These are phyloP conservation scores for Didymellaceae sp. DNA, from an alignment of 2,329 filamentous ascomycete species.

Conservation along the genomic window DNA sequence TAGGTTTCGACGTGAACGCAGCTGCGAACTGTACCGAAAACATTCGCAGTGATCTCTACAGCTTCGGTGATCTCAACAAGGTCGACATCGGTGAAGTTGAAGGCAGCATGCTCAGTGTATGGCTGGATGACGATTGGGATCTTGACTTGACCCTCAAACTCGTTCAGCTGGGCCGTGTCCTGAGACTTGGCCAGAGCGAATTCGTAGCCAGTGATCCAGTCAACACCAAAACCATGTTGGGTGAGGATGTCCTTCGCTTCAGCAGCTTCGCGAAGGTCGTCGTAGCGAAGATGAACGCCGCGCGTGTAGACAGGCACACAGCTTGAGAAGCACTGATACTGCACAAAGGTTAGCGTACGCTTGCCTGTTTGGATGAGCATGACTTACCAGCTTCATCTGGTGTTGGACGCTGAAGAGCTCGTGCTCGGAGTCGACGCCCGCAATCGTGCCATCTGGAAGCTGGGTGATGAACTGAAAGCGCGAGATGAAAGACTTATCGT, in stretches of 20 bases:
- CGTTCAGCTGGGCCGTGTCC: constrained; percentile 31
- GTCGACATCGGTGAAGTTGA: constrained; percentile 24
- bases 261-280: constrained; percentile 47
- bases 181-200: constrained; percentile 36
- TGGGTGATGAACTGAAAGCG: constrained; percentile 32
- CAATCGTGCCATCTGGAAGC: constrained; percentile 29
- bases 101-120: constrained; percentile 18
- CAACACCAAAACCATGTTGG: constrained; percentile 27
- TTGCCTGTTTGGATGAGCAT: not conserved
- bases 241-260: constrained; percentile 35
- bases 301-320: constrained; percentile 29
- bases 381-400: constrained; percentile 41
- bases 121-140: constrained; percentile 26
- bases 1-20: constrained; percentile 29
- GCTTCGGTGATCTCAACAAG: constrained; percentile 20
- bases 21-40: constrained; percentile 29
- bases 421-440: constrained; percentile 32
- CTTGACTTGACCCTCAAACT: constrained; percentile 44
- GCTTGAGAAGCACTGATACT: constrained; percentile 38
- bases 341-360: constrained; percentile 23
- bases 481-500: constrained; percentile 29
- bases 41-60: constrained; percentile 20
- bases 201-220: constrained; percentile 32
- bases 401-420: constrained; percentile 33
- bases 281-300: constrained; percentile 46